Base-by-base conservation (phyloP, 164 flowering plant species). In the Magnolia kwangsiensis region DNA sequence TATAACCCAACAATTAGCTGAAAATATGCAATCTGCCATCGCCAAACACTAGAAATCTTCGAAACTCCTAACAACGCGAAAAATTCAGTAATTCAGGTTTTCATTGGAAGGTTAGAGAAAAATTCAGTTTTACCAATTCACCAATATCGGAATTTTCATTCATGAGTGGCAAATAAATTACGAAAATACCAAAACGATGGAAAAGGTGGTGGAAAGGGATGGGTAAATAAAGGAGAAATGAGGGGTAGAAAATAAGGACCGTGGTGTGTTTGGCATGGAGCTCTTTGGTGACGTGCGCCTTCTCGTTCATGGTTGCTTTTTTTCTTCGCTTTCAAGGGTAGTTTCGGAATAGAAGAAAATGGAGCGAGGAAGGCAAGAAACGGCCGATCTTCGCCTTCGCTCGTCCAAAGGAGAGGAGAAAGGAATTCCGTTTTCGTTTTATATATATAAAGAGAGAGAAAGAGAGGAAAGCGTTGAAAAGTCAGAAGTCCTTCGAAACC, bases 281-380 rank as follows among this genome's bases (percentile, higher is more conserved):
- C 87, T 90, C 93, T 81, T 90, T 91, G 75, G 93, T 82, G 63
- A 91, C 83, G 27, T 87, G 84, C 4, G 92, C 89, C 82, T 91
- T 91, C 71, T 72, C 87, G 80, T 90, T 91, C 92, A 89, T 88
- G 75, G 45, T 79, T 66, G 75, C 63, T 16, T 61, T 61, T 27
- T 55, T 59, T 27, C 50, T 19, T 3, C 23, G 18, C 51, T 67
- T 67, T 7, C 3, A 37, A n/a, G 20, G 18, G 63, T 71, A 9
- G 24, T 13, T 13, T 63, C 10, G 72, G 27, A 71, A 77, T 6
- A 51, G 31, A 66, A 20, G 61, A 24, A 21, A 21, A 50, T 19
- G 50, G 11, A 51, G 75, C 50, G 49, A 49, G n/a, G 68, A 63
- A 16, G 72, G 77, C 58, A 72, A 75, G 20, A n/a, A 50, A 2